These are phyloP conservation scores for Yamadazyma taylorii DNA, from an alignment of 1,139 yeast species.

Conservation along the genomic window DNA sequence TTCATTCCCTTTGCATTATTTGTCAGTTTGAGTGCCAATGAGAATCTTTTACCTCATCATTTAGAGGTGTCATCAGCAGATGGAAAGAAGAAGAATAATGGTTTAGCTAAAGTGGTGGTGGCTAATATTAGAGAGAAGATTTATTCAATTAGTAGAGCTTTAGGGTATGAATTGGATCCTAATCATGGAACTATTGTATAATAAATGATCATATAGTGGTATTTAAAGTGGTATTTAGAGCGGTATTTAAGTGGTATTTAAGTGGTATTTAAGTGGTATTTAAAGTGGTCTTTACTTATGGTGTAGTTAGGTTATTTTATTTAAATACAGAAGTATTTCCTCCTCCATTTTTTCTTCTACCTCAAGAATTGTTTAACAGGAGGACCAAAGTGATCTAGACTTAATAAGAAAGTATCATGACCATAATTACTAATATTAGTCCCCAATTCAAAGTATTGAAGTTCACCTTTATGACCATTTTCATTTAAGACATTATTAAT, in stretches of 20 bases:
- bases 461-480: slow-evolving; percentile 26
- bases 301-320: background rate
- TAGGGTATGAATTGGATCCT: slow-evolving; percentile 68
- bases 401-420: slow-evolving; percentile 85
- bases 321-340: slow-evolving; percentile 1
- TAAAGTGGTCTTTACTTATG: background rate
- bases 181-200: slow-evolving; percentile 51
- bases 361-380: slow-evolving; percentile 65
- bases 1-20: slow-evolving; percentile 89
- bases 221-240: too few species aligned
- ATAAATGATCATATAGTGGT: too few species aligned
- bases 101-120: slow-evolving; percentile 60
- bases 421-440: slow-evolving; percentile 79
- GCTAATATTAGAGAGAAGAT: slow-evolving; percentile 52
- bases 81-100: slow-evolving; percentile 33
- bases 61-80: slow-evolving; percentile 34
- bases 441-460: slow-evolving; percentile 71
- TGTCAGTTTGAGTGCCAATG: slow-evolving; percentile 90
- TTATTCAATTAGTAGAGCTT: slow-evolving; percentile 46
- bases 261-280: too few species aligned
- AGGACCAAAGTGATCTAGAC: slow-evolving; percentile 75
- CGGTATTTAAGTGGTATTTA: too few species aligned
- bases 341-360: too few species aligned
- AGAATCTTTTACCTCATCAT: slow-evolving; percentile 75
- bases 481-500: slow-evolving; percentile 58